Conservation (phyloP, 208 protist species). For the Acanthamoeba divionensis region DNA sequence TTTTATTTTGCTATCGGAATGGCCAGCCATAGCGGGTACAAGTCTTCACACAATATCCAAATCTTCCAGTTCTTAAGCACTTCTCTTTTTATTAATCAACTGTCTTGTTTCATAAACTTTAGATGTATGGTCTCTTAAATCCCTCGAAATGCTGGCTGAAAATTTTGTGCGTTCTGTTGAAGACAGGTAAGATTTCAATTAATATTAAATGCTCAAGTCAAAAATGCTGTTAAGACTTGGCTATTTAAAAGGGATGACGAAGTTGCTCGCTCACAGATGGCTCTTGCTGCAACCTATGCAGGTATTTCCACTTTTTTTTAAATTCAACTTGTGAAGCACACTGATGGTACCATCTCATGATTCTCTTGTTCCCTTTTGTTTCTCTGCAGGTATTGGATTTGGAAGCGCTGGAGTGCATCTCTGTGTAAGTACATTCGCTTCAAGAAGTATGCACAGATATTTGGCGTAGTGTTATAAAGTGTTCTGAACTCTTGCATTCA, state of each 20-base stretch:
- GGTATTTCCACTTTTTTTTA: background rate
- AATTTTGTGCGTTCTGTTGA: conserved; percentile 57
- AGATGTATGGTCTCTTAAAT: conserved; percentile 62
- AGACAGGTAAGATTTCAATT: no score
- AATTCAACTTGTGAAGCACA: background rate
- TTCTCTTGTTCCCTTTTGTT: background rate
- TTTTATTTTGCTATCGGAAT: background rate
- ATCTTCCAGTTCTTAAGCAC: background rate
- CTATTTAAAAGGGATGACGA: no score
- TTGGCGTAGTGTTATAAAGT: no score
- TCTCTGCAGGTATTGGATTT: conserved; percentile 58
- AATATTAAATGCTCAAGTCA: no score
- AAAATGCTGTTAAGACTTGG: no score
- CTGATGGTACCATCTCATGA: background rate
- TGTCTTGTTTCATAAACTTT: conserved; percentile 26
- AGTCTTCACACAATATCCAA: background rate
- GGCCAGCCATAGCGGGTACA: background rate
- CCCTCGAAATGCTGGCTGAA: conserved; percentile 56
- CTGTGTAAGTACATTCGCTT: background rate
- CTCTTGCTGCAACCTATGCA: conserved; percentile 57
- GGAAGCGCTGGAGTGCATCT: conserved; percentile 69
- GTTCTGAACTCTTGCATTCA: background rate
- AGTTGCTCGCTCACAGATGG: conserved; percentile 53
- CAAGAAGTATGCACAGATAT: no score
- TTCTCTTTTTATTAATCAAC: background rate